Evolutionary conservation across 805 yeast species (phyloP).

Genomic region (Candida coleopterorum): DNA sequence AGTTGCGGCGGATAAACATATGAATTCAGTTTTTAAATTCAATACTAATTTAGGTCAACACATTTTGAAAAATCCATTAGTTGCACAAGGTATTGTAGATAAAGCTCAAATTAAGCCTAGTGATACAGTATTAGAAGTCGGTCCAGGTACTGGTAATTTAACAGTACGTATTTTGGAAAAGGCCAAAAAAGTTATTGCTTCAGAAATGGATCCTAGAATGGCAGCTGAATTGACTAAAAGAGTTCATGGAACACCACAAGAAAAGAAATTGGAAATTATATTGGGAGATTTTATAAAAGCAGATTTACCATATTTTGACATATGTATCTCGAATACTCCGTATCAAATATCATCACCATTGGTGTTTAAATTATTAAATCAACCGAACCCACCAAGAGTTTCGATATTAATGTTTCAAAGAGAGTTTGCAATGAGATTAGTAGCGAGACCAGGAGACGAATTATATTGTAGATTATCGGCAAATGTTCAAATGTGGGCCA

Average conservation of each 20-base stretch:
- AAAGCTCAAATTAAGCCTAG: conserved; percentile 91
- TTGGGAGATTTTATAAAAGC: conserved; percentile 96
- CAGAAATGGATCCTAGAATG: conserved; percentile 99
- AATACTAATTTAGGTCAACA: conserved; percentile 97
- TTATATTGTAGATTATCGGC: conserved; percentile 91
- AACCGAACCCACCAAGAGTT: conserved; percentile 91
- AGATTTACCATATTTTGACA: conserved; percentile 90
- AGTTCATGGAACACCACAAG: conserved; percentile 94
- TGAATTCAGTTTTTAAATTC: conserved; percentile 88
- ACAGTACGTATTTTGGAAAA: conserved; percentile 89
- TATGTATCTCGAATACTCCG: conserved; percentile 96
- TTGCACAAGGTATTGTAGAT: conserved; percentile 97
- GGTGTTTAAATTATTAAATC: conserved; percentile 85
- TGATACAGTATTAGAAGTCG: conserved; percentile 91
- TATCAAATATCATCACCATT: conserved; percentile 96
- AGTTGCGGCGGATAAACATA: conserved; percentile 66
- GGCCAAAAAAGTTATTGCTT: conserved; percentile 92
- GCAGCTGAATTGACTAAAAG: conserved; percentile 97
- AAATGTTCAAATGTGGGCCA: conserved; percentile 99
- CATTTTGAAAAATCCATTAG: conserved; percentile 90
- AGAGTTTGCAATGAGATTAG: conserved; percentile 87
- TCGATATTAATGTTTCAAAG: conserved; percentile 96
- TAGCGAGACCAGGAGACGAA: conserved; percentile 96
- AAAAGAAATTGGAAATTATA: conserved; percentile 84
- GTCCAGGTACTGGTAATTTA: conserved; percentile 98